Evolutionary conservation across 2,329 filamentous ascomycete genomes (phyloP).

Genomic region (Aspergillus sp.): DNA sequence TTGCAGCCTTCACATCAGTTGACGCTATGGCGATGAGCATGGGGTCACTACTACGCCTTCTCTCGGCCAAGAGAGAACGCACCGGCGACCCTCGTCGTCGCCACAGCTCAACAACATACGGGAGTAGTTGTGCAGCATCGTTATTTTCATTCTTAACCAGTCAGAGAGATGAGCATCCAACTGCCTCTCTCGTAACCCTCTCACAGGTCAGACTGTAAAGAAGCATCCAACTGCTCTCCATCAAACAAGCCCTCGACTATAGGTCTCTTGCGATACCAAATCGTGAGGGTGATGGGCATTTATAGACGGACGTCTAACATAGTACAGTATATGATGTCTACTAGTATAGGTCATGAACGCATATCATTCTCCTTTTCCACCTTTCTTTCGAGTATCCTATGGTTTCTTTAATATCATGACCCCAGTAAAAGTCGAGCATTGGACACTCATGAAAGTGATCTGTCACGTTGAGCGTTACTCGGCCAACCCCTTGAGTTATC

Average conservation of each 20-base stretch:
- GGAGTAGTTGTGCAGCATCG: conserved; percentile 40
- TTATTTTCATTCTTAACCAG: conserved; percentile 40
- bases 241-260: conserved; percentile 33
- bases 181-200: conserved; percentile 43
- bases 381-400: neutral
- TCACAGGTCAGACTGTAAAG: conserved; percentile 43
- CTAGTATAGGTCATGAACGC: neutral
- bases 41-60: conserved; percentile 16
- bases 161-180: conserved; percentile 48
- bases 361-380: conserved; percentile 4
- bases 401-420: neutral
- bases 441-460: neutral
- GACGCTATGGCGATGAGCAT: conserved; percentile 17
- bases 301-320: conserved; percentile 13
- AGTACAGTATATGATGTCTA: conserved; percentile 11
- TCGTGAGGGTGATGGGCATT: conserved; percentile 28
- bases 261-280: conserved; percentile 8
- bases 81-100: conserved; percentile 20
- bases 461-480: conserved; percentile 6
- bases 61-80: conserved; percentile 25
- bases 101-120: conserved; percentile 21
- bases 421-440: neutral
- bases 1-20: conserved; percentile 29
- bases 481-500: conserved; percentile 18
- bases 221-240: conserved; percentile 52